Conservation (phyloP, 345 rosid genomes). For the Turritis glabra region DNA sequence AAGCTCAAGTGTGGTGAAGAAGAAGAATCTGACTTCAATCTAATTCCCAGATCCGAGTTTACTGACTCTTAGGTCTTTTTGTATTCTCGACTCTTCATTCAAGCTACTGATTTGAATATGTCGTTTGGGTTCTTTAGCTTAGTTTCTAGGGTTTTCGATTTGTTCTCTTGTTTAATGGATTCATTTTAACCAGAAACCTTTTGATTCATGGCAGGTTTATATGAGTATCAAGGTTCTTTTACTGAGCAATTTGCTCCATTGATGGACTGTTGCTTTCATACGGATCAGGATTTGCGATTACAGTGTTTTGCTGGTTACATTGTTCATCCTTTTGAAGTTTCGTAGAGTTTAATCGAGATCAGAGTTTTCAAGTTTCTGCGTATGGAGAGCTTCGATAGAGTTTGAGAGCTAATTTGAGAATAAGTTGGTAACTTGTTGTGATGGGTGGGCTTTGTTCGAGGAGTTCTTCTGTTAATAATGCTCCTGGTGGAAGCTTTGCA, state of each 20-base stretch:
- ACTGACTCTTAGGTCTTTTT: slow-evolving; percentile 16
- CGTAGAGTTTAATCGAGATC: slow-evolving; percentile 6
- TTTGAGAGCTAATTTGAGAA: slow-evolving; percentile 23
- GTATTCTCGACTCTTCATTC: background rate
- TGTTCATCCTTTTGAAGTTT: slow-evolving; percentile 33
- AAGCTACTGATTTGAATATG: background rate
- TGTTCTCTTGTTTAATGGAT: background rate
- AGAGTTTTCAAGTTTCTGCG: slow-evolving; percentile 23
- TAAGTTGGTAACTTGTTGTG: slow-evolving; percentile 2
- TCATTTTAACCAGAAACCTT: slow-evolving; percentile 12
- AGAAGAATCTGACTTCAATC: slow-evolving; percentile 15
- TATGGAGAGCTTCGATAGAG: slow-evolving; percentile 45
- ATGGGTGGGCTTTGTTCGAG: slow-evolving; percentile 99
- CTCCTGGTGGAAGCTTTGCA: slow-evolving; percentile 80
- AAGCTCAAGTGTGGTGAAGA: background rate
- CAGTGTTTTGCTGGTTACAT: slow-evolving; percentile 41
- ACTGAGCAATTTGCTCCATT: slow-evolving; percentile 49
- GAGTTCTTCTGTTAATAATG: slow-evolving; percentile 90
- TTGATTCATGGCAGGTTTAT: slow-evolving; percentile 30
- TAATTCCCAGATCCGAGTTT: slow-evolving; percentile 38
- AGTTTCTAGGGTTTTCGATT: slow-evolving; percentile 29
- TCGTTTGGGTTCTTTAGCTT: slow-evolving; percentile 2
- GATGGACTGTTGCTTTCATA: slow-evolving; percentile 52
- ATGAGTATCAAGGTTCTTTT: slow-evolving; percentile 14
- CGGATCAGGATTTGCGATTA: slow-evolving; percentile 44